phyloP scores from a whole-genome alignment of 441 rosid genomes.

The Capsella rubella region DNA sequence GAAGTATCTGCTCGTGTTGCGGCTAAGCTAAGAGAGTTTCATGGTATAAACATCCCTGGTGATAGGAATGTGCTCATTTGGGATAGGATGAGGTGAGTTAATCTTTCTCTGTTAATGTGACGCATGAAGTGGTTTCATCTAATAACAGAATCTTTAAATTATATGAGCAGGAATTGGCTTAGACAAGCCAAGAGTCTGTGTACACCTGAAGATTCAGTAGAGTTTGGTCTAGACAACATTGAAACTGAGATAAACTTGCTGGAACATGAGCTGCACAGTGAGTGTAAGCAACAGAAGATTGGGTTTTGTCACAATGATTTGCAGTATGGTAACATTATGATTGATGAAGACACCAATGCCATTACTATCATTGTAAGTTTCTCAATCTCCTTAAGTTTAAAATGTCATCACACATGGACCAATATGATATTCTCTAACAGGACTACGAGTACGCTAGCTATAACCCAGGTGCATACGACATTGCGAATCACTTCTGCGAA shows the following conservation, averaged over 20 bases:
- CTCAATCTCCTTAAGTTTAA: not conserved
- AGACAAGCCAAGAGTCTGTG: constrained; percentile 64
- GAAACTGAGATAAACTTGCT: constrained; percentile 62
- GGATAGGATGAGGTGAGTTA: constrained; percentile 69
- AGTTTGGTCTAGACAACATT: constrained; percentile 58
- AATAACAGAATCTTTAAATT: not conserved
- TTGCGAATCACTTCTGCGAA: constrained; percentile 95
- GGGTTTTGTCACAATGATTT: constrained; percentile 93
- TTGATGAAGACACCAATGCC: constrained; percentile 74
- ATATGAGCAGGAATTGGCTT: constrained; percentile 61
- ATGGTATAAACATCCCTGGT: constrained; percentile 74
- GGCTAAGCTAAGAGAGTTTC: constrained; percentile 78
- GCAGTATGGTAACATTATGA: constrained; percentile 93
- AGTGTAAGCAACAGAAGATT: constrained; percentile 49
- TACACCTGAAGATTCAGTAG: constrained; percentile 54
- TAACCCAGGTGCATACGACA: constrained; percentile 83
- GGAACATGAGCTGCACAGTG: constrained; percentile 58
- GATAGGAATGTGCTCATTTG: constrained; percentile 56
- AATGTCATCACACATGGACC: constrained; percentile 5
- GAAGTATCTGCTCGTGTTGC: constrained; percentile 71
- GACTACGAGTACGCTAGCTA: constrained; percentile 87
- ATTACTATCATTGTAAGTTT: constrained; percentile 76
- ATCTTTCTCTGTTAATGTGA: not conserved
- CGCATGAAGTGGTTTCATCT: too few species aligned
- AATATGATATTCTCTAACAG: constrained; percentile 45